phyloP scores from a whole-genome alignment of 306 rosid genomes.

The Arachis stenosperma region DNA sequence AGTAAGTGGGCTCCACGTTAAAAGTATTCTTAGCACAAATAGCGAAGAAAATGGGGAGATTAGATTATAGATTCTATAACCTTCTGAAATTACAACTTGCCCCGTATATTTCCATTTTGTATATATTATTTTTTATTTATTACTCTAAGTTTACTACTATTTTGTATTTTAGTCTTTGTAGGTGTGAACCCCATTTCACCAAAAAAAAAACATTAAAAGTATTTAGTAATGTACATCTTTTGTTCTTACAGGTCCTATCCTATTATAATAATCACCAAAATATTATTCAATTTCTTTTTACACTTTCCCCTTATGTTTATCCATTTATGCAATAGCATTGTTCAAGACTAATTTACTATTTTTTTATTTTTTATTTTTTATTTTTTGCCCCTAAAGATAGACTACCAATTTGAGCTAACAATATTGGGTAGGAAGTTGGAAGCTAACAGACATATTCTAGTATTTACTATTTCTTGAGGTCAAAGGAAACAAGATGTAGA shows the following conservation, averaged over 20 bases:
- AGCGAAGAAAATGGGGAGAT: neutral
- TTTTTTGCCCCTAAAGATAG: neutral
- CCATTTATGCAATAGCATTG: too few relatives aligned
- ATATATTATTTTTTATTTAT: too few relatives aligned
- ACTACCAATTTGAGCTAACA: neutral
- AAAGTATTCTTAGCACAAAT: neutral
- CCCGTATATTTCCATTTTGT: neutral
- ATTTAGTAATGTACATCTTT: too few relatives aligned
- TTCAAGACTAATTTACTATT: neutral
- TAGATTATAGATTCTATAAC: neutral
- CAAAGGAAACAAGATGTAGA: conserved; percentile 32
- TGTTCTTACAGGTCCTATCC: too few relatives aligned
- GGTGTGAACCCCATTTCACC: too few relatives aligned
- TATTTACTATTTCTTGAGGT: conserved; percentile 34
- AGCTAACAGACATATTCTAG: conserved; percentile 20
- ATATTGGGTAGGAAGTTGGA: neutral
- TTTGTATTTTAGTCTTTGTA: too few relatives aligned
- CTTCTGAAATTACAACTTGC: neutral
- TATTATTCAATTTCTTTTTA: too few relatives aligned
- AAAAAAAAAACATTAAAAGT: too few relatives aligned
- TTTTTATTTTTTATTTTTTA: too few relatives aligned
- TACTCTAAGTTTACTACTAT: too few relatives aligned
- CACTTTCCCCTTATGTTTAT: neutral
- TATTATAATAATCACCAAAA: too few relatives aligned
- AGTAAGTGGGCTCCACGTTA: neutral